These are phyloP conservation scores for Pleurotus pulmonarius DNA, from an alignment of 768 basidiomycete species.

Conservation along the genomic window DNA sequence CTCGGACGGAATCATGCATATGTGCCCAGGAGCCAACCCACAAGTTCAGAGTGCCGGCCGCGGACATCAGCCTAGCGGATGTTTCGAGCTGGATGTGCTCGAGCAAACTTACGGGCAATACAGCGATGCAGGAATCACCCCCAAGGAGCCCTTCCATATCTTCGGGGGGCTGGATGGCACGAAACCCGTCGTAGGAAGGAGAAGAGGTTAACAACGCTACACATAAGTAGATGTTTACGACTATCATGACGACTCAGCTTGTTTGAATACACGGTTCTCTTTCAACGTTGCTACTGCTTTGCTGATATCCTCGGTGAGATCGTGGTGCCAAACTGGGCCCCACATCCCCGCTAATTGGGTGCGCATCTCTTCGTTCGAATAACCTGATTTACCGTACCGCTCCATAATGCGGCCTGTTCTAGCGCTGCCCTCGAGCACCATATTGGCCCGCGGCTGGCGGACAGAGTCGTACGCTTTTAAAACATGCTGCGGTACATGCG, in stretches of 20 bases:
- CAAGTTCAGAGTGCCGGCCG: constrained; percentile 1
- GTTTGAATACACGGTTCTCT: constrained; percentile 6
- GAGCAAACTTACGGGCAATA: constrained; percentile 15
- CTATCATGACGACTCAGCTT: not conserved
- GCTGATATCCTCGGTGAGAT: constrained; percentile 36
- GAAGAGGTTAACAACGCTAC: too few species aligned
- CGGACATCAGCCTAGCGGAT: constrained; percentile 9
- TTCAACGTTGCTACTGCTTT: constrained; percentile 18
- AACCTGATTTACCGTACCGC: constrained; percentile 29
- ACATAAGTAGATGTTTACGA: too few species aligned
- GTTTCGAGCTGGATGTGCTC: constrained; percentile 19
- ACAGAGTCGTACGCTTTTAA: constrained; percentile 42
- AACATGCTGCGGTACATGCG: constrained; percentile 28
- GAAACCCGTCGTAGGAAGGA: too few species aligned
- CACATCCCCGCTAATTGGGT: constrained; percentile 35
- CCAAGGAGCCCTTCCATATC: not conserved
- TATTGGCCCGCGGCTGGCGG: constrained; percentile 44
- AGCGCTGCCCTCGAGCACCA: constrained; percentile 39
- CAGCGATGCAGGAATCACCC: constrained; percentile 2
- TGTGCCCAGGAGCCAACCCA: constrained; percentile 18
- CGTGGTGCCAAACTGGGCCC: constrained; percentile 48
- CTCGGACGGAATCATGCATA: constrained; percentile 23
- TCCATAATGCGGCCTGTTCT: constrained; percentile 41
- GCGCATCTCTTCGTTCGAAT: constrained; percentile 24
- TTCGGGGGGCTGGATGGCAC: too few species aligned